Percentiles rank a stretch among this genome's conserved stretches.
phyloP scores from a whole-genome alignment of 139 green algal species.

The Coccomyxa sp. region DNA sequence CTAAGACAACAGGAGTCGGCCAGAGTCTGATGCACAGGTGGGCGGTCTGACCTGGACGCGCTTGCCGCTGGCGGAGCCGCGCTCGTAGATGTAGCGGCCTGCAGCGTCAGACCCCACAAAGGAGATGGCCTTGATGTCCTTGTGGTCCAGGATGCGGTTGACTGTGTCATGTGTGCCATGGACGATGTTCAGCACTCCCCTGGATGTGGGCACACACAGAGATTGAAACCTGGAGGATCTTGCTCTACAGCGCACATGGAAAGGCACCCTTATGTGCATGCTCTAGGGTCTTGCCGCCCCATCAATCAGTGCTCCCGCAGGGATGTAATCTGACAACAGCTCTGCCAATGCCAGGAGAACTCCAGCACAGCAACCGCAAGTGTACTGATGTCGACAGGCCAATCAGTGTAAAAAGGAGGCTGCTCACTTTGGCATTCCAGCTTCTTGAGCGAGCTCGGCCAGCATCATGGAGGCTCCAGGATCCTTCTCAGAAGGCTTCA shows the following conservation, averaged over 20 bases:
- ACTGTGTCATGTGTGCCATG: conserved; percentile 86
- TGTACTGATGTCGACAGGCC: not conserved
- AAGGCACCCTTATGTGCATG: too few relatives aligned
- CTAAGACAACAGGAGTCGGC: too few relatives aligned
- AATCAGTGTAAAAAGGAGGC: not conserved
- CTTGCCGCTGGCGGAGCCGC: conserved; percentile 76
- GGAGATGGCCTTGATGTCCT: conserved; percentile 84
- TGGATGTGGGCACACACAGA: not conserved
- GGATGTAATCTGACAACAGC: too few relatives aligned
- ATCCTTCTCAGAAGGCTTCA: conserved; percentile 86
- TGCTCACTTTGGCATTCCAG: conserved; percentile 69
- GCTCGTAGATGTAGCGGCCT: conserved; percentile 82
- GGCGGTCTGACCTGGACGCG: conserved; percentile 70
- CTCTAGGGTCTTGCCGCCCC: too few relatives aligned
- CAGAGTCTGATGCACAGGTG: too few relatives aligned
- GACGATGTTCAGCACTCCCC: conserved; percentile 46
- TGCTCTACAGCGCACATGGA: too few relatives aligned
- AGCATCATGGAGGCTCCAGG: conserved; percentile 79
- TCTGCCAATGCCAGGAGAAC: too few relatives aligned
- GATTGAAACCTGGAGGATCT: not conserved
- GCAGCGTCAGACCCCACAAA: conserved; percentile 91
- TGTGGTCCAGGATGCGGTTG: conserved; percentile 89
- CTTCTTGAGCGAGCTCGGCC: conserved; percentile 75
- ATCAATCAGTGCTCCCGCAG: too few relatives aligned
- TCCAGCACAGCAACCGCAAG: too few relatives aligned